Evolutionary conservation across 192 early-diverging fungal species (phyloP), one percentile per base, ranked within the genome.

Genomic region (Coemansia aciculifera): DNA sequence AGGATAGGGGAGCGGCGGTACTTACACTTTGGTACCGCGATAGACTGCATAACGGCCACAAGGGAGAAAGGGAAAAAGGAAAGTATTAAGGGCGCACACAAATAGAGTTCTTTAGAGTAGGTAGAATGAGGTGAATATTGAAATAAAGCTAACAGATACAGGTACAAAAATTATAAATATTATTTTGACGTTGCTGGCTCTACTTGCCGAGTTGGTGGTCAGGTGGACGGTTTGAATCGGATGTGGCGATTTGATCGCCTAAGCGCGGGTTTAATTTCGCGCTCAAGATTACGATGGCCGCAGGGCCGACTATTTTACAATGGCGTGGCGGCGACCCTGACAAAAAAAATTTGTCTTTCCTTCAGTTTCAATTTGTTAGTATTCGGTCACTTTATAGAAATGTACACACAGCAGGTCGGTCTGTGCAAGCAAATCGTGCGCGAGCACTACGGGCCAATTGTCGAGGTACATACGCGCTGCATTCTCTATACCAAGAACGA

Each of bases 391-490:
- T 31, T 46, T 31, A 63, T 39, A 27, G 9, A 63, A 36, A 77
- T 82, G 79, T 77, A 70, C 62, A 81, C 74, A 15, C 70, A 81
- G 71, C 68, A 73, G 64, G 74, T 63, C 39, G 54, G 65, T 40
- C 73, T 86, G 40, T 76, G 74, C 51, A 67, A 61, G 68, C 79
- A 71, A 52, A 89, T 94, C 64, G 67, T 94, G 42, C 68, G 76
- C 64, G 90, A 93, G 66, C 88, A 92, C 72, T 93, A 90, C 83
- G 93, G 93, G n/a, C 84, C 88, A 21, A 85, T 91, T 64, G 88
- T 92, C 9, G 87, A 90, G 77, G 86, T 88, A 88, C 54, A 64
- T 39, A 12, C 48, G 24, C 17, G 27, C 43, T n/a, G 9, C 52
- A 29, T 15, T 13, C 12, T 29, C 52, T 13, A 19, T 46, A 27